These are phyloP conservation scores for Erucastrum elatum DNA, from an alignment of 345 rosid genomes.

Conservation along the genomic window DNA sequence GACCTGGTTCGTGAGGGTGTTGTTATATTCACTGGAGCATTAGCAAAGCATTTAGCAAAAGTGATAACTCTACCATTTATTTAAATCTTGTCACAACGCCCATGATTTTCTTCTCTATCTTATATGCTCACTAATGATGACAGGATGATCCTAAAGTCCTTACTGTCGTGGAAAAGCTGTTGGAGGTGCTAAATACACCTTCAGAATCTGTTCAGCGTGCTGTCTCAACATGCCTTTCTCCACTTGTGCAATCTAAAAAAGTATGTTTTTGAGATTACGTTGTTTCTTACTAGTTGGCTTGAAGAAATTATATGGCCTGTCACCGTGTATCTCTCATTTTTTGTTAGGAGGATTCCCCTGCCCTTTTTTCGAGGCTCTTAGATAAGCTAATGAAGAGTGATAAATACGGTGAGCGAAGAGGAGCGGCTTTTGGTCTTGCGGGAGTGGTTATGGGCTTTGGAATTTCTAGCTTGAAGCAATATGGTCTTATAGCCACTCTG, in stretches of 20 bases:
- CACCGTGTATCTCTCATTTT: conserved; percentile 11
- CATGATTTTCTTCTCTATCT: conserved; percentile 19
- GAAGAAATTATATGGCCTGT: neutral
- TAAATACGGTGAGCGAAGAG: conserved; percentile 96
- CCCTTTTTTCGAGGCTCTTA: conserved; percentile 73
- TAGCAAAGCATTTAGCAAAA: conserved; percentile 88
- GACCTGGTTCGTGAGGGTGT: conserved; percentile 99
- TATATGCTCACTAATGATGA: conserved; percentile 26
- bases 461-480: conserved; percentile 79
- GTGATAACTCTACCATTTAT: conserved; percentile 39
- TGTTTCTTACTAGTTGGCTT: conserved; percentile 4
- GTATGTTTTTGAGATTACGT: conserved; percentile 49
- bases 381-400: conserved; percentile 86
- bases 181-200: conserved; percentile 95
- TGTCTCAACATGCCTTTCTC: conserved; percentile 85
- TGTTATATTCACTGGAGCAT: conserved; percentile 92
- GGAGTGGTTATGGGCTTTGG: conserved; percentile 95
- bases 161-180: conserved; percentile 84
- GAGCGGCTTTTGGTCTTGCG: conserved; percentile 98
- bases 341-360: conserved; percentile 69
- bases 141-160: conserved; percentile 99
- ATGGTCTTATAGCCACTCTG: conserved; percentile 59
- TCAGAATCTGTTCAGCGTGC: conserved; percentile 99
- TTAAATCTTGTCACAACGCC: neutral
- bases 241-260: conserved; percentile 75